Base-by-base conservation (phyloP, 768 basidiomycete species). In the Agaricus subrufescens region DNA sequence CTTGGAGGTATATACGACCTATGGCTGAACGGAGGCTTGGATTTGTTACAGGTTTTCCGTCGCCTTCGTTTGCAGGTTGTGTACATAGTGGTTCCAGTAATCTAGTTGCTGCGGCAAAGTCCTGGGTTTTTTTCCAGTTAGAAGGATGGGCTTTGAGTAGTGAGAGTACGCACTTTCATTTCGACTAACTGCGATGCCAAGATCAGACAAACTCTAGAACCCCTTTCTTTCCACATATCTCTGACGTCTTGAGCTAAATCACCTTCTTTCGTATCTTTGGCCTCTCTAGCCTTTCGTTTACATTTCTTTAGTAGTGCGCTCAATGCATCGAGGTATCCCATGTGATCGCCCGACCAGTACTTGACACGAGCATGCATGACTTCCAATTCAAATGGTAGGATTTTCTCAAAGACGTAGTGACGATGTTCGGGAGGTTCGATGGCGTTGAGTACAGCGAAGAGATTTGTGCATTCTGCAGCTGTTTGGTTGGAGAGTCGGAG, bases 401-500 rank as follows among this genome's bases (percentile, higher is more conserved):
- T 46, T 54, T 75, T 73, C 50, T 83, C 81, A 60, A 87, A 83
- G 45, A 91, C 74, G 65, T 82, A 84, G 44, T 70, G 67, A 23
- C 82, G 85, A 1, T 82, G 71, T 14, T 81, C 72, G 0, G 67
- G 60, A 1, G 84, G 78, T 54, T 82, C 78, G 45, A 86, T 78
- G 30, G 76, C 74, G 58, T 82, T 78, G 46, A 93, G 80, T 26
- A 86, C 85, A 15, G 80, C 71, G 67, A 89, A 93, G 25, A 94
- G 78, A 69, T 91, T 91, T 9, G 81, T 85, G 66, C 87, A 87
- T 71, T 94, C 91, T 25, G 89, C 88, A 1, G 88, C 81, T n/a
- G 86, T 86, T 66, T 94, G 91, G 66, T 92, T 92, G 74, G 87
- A 91, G 46, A 94, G 80, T 46, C 91, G 84, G 45, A 94, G 79